Evolutionary conservation across 2,329 filamentous ascomycete species (phyloP).

Genomic region (Calonectria henricotiae): DNA sequence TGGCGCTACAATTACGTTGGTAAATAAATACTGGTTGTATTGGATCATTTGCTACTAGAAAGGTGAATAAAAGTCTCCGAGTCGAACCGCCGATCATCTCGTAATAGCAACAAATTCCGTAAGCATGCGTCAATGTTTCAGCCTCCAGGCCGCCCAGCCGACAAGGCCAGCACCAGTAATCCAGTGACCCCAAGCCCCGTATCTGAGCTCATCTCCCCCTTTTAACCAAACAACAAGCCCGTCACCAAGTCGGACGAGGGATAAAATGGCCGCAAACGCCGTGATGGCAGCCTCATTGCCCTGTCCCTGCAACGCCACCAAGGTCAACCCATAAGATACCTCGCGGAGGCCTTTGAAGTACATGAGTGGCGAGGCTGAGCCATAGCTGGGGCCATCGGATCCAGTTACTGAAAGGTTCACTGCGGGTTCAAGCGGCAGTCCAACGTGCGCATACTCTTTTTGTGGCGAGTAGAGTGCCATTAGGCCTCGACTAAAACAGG

Average conservation of each 20-base stretch:
- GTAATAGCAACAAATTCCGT: no score
- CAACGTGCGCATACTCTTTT: constrained; percentile 49
- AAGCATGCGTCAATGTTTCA: no score
- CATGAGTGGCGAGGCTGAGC: constrained; percentile 55
- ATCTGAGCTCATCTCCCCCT: constrained; percentile 48
- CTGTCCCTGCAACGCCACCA: constrained; percentile 54
- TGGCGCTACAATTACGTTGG: no score
- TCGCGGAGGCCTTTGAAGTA: constrained; percentile 58
- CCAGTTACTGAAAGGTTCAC: background rate
- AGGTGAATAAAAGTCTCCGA: no score
- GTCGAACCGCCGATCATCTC: no score
- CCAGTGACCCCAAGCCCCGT: constrained; percentile 52
- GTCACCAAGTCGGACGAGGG: constrained; percentile 55
- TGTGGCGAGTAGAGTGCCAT: constrained; percentile 49
- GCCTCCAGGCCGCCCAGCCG: constrained; percentile 44
- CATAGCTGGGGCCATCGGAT: background rate
- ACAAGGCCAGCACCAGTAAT: constrained; percentile 49
- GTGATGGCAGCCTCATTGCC: constrained; percentile 53
- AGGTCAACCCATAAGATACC: constrained; percentile 53
- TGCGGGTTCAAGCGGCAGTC: constrained; percentile 45
- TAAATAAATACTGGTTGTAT: no score
- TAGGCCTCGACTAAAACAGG: constrained; percentile 49
- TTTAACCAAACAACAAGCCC: constrained; percentile 56
- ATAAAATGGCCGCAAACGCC: constrained; percentile 51
- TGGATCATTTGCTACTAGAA: no score